phyloP scores from a whole-genome alignment of 2,329 filamentous ascomycete species.

The Akanthomyces uredinophilus region DNA sequence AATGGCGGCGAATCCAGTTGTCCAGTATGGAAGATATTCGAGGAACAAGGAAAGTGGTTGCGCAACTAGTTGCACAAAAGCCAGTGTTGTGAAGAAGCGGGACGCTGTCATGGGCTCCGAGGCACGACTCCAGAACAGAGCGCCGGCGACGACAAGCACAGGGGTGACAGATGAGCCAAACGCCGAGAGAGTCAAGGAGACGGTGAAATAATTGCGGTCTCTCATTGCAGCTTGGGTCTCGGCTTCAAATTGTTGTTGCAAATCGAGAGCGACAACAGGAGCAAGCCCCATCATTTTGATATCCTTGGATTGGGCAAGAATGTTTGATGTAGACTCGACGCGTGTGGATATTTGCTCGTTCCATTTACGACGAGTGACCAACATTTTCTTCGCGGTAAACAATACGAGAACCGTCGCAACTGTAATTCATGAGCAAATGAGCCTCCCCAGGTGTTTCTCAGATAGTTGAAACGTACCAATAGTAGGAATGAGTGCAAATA shows the following conservation, averaged over 20 bases:
- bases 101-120: not conserved
- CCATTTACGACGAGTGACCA: not conserved
- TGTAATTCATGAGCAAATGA: not conserved
- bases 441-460: not conserved
- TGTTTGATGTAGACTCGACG: not conserved
- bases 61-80: not conserved
- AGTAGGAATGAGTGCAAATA: not conserved
- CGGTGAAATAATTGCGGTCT: constrained; percentile 1
- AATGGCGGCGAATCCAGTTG: not conserved
- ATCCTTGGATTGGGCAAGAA: constrained; percentile 1
- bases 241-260: not conserved
- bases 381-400: not conserved
- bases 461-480: not conserved
- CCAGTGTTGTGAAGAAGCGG: not conserved
- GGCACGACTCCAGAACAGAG: constrained; percentile 1
- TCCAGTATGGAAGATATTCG: not conserved
- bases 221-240: not conserved
- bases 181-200: not conserved
- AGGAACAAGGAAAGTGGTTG: not conserved
- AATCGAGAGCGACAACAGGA: not conserved
- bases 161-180: constrained; percentile 3
- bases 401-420: not conserved
- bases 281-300: constrained; percentile 6
- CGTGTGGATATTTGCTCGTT: not conserved
- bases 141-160: not conserved